Evolutionary conservation across 2,329 filamentous ascomycete species (phyloP).

Genomic region (Biscogniauxia marginata): DNA sequence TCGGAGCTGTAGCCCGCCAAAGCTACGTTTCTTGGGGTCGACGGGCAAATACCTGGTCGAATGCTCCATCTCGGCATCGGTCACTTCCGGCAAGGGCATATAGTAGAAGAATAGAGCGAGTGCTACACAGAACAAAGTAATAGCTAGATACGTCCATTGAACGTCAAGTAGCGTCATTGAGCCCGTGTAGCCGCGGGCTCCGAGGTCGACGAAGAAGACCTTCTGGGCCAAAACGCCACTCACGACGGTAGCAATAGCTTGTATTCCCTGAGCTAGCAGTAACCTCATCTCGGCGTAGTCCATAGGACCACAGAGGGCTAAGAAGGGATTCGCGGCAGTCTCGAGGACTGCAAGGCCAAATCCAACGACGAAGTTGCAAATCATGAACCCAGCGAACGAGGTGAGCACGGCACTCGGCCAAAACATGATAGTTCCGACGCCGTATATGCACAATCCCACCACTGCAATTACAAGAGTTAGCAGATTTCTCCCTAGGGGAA

Average conservation of each 20-base stretch:
- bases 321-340: slow-evolving; percentile 76
- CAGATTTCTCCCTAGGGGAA: no score
- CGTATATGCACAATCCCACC: slow-evolving; percentile 71
- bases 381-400: slow-evolving; percentile 76
- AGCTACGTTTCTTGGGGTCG: slow-evolving; percentile 47
- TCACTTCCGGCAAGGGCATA: slow-evolving; percentile 63
- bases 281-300: slow-evolving; percentile 73
- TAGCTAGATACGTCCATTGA: slow-evolving; percentile 83
- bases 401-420: slow-evolving; percentile 76
- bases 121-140: slow-evolving; percentile 70
- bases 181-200: slow-evolving; percentile 30
- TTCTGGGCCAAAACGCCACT: slow-evolving; percentile 71
- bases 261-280: slow-evolving; percentile 72
- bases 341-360: slow-evolving; percentile 76
- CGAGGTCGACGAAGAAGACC: slow-evolving; percentile 67
- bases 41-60: slow-evolving; percentile 48
- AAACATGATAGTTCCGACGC: slow-evolving; percentile 77
- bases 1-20: slow-evolving; percentile 52
- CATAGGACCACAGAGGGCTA: slow-evolving; percentile 69
- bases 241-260: slow-evolving; percentile 72
- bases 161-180: slow-evolving; percentile 64
- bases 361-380: slow-evolving; percentile 71
- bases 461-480: slow-evolving; percentile 35
- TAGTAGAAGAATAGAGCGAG: slow-evolving; percentile 70
- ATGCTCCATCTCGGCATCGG: slow-evolving; percentile 52